These are phyloP conservation scores for Eutypa lata DNA, from an alignment of 2,329 filamentous ascomycete genomes.

Conservation along the genomic window DNA sequence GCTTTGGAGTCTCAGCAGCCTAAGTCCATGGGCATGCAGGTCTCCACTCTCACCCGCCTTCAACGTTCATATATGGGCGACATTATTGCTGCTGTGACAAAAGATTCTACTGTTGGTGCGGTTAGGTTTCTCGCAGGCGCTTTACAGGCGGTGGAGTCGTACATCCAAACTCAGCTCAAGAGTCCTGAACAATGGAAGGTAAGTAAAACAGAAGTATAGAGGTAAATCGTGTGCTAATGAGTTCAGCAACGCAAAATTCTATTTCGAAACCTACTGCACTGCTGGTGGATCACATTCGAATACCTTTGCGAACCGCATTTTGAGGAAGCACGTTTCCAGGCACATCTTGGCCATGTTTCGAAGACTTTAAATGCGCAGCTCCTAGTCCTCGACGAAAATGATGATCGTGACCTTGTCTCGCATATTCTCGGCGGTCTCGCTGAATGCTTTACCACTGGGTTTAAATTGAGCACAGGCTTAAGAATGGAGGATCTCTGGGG, in stretches of 20 bases:
- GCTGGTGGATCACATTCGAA: slow-evolving; percentile 51
- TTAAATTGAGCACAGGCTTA: slow-evolving; percentile 70
- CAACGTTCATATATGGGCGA: slow-evolving; percentile 57
- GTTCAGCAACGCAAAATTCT: slow-evolving; percentile 28
- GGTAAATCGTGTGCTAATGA: slow-evolving; percentile 6
- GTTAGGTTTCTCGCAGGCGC: slow-evolving; percentile 47
- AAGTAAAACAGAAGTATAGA: slow-evolving; percentile 6
- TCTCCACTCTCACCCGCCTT: slow-evolving; percentile 56
- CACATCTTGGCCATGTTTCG: slow-evolving; percentile 53
- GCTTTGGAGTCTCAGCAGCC: slow-evolving; percentile 39
- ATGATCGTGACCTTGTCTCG: slow-evolving; percentile 35
- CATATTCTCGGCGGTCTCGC: slow-evolving; percentile 41
- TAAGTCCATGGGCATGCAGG: slow-evolving; percentile 42
- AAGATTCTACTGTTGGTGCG: slow-evolving; percentile 58
- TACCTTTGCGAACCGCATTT: slow-evolving; percentile 46
- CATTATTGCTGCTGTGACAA: slow-evolving; percentile 53
- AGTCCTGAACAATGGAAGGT: slow-evolving; percentile 30
- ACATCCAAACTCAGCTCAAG: slow-evolving; percentile 33
- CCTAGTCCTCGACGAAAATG: slow-evolving; percentile 18
- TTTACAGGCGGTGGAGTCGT: slow-evolving; percentile 39
- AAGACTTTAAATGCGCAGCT: slow-evolving; percentile 37
- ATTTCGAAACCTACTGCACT: slow-evolving; percentile 44
- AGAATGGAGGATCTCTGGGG: slow-evolving; percentile 81
- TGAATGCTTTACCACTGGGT: slow-evolving; percentile 63
- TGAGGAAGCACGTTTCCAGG: slow-evolving; percentile 63